A percentile compares a stretch with the other conserved stretches of the same genome.
Conservation (phyloP, 208 protist genomes). For the Leishmania aethiopica region DNA sequence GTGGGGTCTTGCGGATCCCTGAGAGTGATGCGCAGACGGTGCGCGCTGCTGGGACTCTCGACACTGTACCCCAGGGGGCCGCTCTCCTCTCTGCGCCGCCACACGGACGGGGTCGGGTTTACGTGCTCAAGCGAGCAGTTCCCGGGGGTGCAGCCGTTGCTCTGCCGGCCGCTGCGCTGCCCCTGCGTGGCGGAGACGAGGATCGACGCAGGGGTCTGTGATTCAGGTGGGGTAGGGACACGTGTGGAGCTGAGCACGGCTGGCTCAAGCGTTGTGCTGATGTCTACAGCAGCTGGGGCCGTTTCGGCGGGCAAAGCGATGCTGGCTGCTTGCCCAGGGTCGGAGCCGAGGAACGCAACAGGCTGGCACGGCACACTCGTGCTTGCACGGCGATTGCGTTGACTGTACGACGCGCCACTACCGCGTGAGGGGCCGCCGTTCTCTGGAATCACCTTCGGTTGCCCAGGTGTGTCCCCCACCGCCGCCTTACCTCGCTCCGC, state of each 20-base stretch:
- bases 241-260: conserved; percentile 23
- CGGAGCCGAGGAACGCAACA: conserved; percentile 23
- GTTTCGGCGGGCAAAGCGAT: not conserved
- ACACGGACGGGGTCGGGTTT: conserved; percentile 2
- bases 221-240: conserved; percentile 13
- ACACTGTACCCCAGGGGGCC: conserved; percentile 30
- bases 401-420: conserved; percentile 13
- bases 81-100: not conserved
- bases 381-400: conserved; percentile 7
- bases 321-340: not conserved
- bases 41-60: conserved; percentile 21
- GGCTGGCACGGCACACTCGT: conserved; percentile 16
- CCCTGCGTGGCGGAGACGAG: conserved; percentile 20
- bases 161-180: conserved; percentile 16
- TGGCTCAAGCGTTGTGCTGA: conserved; percentile 19
- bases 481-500: not conserved
- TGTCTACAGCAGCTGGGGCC: conserved; percentile 1
- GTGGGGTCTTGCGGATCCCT: conserved; percentile 41
- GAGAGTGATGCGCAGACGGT: conserved; percentile 54
- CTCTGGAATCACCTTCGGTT: not conserved
- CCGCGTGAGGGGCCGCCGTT: not conserved
- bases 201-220: conserved; percentile 18
- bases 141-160: conserved; percentile 5
- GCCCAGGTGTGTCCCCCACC: not conserved
- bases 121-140: not conserved